Base-by-base conservation (phyloP, 2,329 filamentous ascomycete species). In the Trichoderma sp. region DNA sequence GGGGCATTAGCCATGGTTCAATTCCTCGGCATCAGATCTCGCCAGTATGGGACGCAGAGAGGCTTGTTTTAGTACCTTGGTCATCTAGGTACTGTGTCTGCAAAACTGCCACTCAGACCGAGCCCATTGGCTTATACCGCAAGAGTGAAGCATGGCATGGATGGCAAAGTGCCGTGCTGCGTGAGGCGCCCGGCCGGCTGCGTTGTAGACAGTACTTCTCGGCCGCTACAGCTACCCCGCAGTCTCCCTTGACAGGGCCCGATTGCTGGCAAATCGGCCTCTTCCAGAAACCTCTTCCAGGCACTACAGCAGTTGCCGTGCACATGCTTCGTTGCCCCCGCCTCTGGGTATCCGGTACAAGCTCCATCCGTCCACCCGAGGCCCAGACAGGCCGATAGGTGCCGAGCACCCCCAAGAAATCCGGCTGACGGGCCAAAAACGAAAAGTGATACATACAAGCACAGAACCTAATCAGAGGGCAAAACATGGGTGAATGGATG, bases 321-420 rank as follows among this genome's bases (percentile, higher is more conserved):
- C 68, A 70, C 68, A 69, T 69, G 68, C 57, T 64, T 64, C 8
- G 31, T 37, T 43, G 29, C 21, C 63, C 63, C 63, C 63, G 55
- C 63, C 40, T 24, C 10, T 1, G 58, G 27, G 65, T 68, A 68
- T 24, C 33, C 13, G 3, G 47, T 60, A 61, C 65, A 61, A 31
- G 21, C 31, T 21, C 40, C 40, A 68, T 78, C 78, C 77, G 75
- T 78, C 74, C 74, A 75, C 72, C 77, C 79, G 78, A 80, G 76
- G 63, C 62, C 37, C 52, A 31, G 24, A 73, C 68, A 77, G 74
- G 74, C 77, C 77, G 77, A 75, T 75, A 73, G 74, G 71, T 78
- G 75, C 78, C 78, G 78, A 79, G 68, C 40, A n/a, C 10, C 37
- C 35, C 40, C 52, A 55, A 65, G 53, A 65, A 65, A 64, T 24